Conservation (phyloP, 176 grass and related monocot species). For the Zizania latifolia region DNA sequence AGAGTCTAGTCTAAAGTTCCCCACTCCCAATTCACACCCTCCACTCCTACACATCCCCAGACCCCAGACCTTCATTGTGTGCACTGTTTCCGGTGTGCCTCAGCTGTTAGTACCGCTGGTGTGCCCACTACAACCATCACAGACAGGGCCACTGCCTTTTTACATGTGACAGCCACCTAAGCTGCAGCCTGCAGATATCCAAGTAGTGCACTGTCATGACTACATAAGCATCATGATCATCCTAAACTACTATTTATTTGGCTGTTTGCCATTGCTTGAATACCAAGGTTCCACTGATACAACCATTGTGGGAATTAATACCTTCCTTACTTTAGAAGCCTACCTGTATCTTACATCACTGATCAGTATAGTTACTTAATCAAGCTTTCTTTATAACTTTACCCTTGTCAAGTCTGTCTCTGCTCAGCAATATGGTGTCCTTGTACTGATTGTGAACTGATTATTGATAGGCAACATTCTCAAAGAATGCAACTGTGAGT, state of each 20-base stretch:
- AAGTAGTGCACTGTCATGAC: neutral
- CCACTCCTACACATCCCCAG: neutral
- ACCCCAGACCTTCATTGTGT: neutral
- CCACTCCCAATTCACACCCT: neutral
- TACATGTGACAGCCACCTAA: neutral
- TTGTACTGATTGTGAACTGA: neutral
- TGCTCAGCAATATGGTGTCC: neutral
- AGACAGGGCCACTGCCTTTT: neutral
- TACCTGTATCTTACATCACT: neutral
- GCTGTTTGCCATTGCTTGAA: neutral
- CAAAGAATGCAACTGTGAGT: constrained; percentile 77
- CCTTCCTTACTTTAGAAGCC: neutral
- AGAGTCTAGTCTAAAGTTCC: too few species aligned
- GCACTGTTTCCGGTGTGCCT: neutral
- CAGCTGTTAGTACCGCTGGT: neutral
- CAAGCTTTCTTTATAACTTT: neutral
- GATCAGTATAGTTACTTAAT: neutral
- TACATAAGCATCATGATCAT: neutral
- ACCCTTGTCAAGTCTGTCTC: neutral
- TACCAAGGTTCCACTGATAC: neutral
- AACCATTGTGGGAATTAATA: neutral
- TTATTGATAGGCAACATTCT: constrained; percentile 57
- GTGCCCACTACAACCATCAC: neutral
- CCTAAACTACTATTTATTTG: neutral
- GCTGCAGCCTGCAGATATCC: neutral